Evolutionary conservation across 352 stramenopile species (phyloP).

Genomic region (Phytophthora capsici): DNA sequence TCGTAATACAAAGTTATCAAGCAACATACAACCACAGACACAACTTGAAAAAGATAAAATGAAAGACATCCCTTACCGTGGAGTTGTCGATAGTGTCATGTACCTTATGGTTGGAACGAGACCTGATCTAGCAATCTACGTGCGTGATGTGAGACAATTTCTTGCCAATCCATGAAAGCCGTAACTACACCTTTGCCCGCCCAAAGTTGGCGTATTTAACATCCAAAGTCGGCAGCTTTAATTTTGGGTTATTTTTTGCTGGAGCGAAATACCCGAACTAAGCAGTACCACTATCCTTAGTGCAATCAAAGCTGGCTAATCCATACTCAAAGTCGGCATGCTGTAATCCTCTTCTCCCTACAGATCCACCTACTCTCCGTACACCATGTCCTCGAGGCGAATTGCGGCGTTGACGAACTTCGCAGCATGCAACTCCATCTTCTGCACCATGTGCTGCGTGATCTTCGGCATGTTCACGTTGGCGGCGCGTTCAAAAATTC

Average conservation of each 20-base stretch:
- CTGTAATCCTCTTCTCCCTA: slow-evolving; percentile 18
- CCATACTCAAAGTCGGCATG: no score
- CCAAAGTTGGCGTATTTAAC: no score
- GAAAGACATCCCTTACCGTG: slow-evolving; percentile 16
- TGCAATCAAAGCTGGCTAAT: no score
- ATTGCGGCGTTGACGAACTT: background rate
- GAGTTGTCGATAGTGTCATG: slow-evolving; percentile 27
- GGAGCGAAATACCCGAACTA: no score
- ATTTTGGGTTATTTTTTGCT: no score
- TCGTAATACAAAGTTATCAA: slow-evolving; percentile 6
- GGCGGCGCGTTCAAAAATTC: background rate
- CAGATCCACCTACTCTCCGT: background rate
- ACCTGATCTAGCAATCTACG: slow-evolving; percentile 16
- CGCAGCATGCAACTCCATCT: background rate
- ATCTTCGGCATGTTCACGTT: background rate
- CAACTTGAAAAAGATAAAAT: slow-evolving; percentile 13
- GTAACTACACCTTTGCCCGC: no score
- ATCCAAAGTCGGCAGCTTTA: no score
- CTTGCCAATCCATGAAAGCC: no score
- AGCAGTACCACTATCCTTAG: no score
- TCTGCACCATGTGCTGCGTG: background rate
- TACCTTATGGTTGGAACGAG: no score
- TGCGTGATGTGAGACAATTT: slow-evolving; percentile 32
- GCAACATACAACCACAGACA: slow-evolving; percentile 8
- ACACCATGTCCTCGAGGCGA: no score